Conservation (phyloP, 352 stramenopile genomes). For the Globisporangium megalacanthum region DNA sequence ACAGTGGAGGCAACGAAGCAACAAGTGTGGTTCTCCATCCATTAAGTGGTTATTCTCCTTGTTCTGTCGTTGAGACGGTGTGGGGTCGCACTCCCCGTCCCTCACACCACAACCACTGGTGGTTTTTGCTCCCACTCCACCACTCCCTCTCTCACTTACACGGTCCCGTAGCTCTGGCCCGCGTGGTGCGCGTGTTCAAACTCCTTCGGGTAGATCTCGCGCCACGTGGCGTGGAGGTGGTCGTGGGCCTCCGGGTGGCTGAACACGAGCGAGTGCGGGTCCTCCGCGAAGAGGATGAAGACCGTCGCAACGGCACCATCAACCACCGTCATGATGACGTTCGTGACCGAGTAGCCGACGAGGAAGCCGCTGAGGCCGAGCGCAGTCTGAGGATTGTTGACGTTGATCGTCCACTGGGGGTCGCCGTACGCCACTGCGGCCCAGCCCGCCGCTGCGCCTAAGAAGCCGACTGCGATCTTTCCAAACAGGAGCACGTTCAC, state of each 20-base stretch:
- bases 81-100: too few relatives aligned
- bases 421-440: conserved; percentile 31
- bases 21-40: too few relatives aligned
- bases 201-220: conserved; percentile 47
- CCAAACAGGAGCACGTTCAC: conserved; percentile 51
- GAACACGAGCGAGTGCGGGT: conserved; percentile 30
- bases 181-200: conserved; percentile 3
- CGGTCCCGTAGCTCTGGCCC: neutral
- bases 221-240: conserved; percentile 33
- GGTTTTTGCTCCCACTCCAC: too few relatives aligned
- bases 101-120: too few relatives aligned
- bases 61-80: too few relatives aligned
- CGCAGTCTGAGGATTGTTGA: conserved; percentile 33
- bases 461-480: conserved; percentile 51
- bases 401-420: conserved; percentile 34
- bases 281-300: conserved; percentile 48
- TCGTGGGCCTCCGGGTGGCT: conserved; percentile 37
- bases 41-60: too few relatives aligned
- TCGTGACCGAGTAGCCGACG: conserved; percentile 42
- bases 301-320: conserved; percentile 41
- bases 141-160: too few relatives aligned
- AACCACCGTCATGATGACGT: conserved; percentile 52
- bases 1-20: too few relatives aligned
- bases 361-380: conserved; percentile 42
- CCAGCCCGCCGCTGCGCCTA: conserved; percentile 38